Percentiles rank a stretch among this genome's conserved stretches.
These are phyloP conservation scores for Beauveria sp. DNA, from an alignment of 2,329 filamentous ascomycete species.

Conservation along the genomic window DNA sequence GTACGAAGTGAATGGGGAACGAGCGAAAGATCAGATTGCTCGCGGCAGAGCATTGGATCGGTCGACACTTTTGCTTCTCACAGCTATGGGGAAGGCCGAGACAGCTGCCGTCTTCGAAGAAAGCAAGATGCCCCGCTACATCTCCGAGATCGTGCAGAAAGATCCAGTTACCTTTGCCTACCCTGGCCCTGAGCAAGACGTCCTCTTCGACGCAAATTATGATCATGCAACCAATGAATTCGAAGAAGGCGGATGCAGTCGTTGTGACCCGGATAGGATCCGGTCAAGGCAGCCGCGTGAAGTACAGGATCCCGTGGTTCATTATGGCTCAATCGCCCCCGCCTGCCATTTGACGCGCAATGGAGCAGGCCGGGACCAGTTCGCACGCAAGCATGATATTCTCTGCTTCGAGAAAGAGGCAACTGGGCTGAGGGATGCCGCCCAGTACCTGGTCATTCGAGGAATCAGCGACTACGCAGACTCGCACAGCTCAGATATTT, in stretches of 20 bases:
- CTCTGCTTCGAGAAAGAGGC: constrained; percentile 20
- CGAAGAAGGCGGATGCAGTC: too few species aligned
- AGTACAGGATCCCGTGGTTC: not conserved
- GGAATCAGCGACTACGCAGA: constrained; percentile 30
- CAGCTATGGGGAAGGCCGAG: not conserved
- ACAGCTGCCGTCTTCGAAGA: not conserved
- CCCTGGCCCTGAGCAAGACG: too few species aligned
- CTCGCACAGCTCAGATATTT: constrained; percentile 26
- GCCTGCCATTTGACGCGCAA: not conserved
- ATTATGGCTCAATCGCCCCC: not conserved
- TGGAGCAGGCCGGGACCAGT: not conserved
- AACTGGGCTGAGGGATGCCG: constrained; percentile 12
- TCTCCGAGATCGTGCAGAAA: not conserved
- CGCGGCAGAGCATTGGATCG: not conserved
- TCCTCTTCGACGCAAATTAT: too few species aligned
- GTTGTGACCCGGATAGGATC: too few species aligned
- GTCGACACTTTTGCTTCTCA: not conserved
- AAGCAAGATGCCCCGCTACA: not conserved
- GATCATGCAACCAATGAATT: too few species aligned
- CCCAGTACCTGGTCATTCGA: constrained; percentile 23
- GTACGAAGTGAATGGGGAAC: not conserved
- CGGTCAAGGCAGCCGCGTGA: too few species aligned
- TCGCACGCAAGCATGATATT: not conserved
- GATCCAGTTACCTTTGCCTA: too few species aligned
- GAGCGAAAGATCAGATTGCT: not conserved